Conservation (phyloP, 208 protist species). For the Trypanosoma congolense region DNA sequence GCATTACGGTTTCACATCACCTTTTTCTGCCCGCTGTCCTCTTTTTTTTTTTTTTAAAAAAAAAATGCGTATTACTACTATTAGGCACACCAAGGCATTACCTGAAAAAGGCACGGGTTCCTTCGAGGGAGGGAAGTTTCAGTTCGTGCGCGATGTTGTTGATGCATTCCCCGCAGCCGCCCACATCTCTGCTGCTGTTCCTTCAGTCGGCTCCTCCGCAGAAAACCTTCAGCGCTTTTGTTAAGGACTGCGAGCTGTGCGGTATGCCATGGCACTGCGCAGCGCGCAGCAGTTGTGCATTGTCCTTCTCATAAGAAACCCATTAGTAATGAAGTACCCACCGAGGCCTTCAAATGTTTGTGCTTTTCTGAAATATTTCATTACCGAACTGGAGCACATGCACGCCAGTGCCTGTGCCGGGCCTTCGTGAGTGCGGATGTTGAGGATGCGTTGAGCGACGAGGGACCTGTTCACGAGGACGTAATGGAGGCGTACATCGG, state of each 20-base stretch:
- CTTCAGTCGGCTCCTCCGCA: conserved; percentile 60
- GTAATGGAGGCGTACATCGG: conserved; percentile 67
- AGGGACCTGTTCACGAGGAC: conserved; percentile 42
- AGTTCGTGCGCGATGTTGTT: background rate
- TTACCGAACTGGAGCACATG: conserved; percentile 48
- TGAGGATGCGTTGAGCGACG: conserved; percentile 5
- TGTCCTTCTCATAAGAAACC: conserved; percentile 50
- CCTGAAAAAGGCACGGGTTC: too few species aligned
- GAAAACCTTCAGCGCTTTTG: conserved; percentile 56
- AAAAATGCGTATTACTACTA: too few species aligned
- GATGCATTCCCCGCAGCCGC: conserved; percentile 12
- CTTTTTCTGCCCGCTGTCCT: too few species aligned
- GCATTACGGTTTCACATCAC: too few species aligned
- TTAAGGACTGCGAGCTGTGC: conserved; percentile 42
- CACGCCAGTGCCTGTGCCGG: conserved; percentile 16
- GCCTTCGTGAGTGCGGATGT: too few species aligned
- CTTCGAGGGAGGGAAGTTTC: too few species aligned
- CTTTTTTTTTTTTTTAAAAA: too few species aligned
- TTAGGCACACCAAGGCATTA: too few species aligned
- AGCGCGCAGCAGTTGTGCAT: conserved; percentile 49
- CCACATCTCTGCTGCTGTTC: conserved; percentile 53
- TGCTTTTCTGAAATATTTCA: conserved; percentile 59
- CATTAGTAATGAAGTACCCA: conserved; percentile 43
- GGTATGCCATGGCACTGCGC: conserved; percentile 48
- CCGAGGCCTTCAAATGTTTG: conserved; percentile 48